Evolutionary conservation across 805 yeast species (phyloP).

Genomic region (Lipomyces sp.): DNA sequence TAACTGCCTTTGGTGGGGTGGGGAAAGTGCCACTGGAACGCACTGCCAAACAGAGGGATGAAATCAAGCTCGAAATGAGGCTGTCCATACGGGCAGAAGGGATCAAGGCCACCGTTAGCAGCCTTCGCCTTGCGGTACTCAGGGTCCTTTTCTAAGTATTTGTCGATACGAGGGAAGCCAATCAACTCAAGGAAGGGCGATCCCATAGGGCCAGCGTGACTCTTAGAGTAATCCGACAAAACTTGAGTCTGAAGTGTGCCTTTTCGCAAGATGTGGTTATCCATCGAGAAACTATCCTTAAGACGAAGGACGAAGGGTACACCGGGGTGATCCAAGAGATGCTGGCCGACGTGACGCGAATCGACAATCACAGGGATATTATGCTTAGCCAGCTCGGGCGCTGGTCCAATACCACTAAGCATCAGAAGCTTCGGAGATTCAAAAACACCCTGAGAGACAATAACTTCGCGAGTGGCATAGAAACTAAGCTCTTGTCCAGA

Average conservation of each 20-base stretch:
- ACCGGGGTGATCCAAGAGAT: slow-evolving; percentile 46
- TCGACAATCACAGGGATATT: slow-evolving; percentile 43
- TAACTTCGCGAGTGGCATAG: slow-evolving; percentile 43
- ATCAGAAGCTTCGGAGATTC: slow-evolving; percentile 46
- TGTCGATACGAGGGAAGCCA: slow-evolving; percentile 43
- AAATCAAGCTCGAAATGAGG: slow-evolving; percentile 44
- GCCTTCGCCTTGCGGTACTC: slow-evolving; percentile 36
- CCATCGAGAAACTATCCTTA: slow-evolving; percentile 41
- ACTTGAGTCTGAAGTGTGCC: slow-evolving; percentile 37
- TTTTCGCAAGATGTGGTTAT: slow-evolving; percentile 38
- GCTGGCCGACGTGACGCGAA: slow-evolving; percentile 45
- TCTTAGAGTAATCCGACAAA: slow-evolving; percentile 33
- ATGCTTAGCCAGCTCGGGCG: slow-evolving; percentile 41
- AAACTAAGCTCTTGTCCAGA: slow-evolving; percentile 40
- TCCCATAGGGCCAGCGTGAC: slow-evolving; percentile 39
- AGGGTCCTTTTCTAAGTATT: slow-evolving; percentile 41
- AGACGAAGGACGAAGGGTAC: slow-evolving; percentile 42
- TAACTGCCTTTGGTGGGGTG: slow-evolving; percentile 41
- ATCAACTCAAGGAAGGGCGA: slow-evolving; percentile 38
- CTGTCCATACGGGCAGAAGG: slow-evolving; percentile 43
- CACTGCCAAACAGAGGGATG: slow-evolving; percentile 42
- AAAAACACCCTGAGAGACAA: slow-evolving; percentile 44
- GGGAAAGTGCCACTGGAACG: slow-evolving; percentile 44
- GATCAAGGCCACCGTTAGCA: slow-evolving; percentile 43
- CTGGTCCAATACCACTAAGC: slow-evolving; percentile 46